These are phyloP conservation scores for Fusarium nygamai DNA, from an alignment of 2,329 filamentous ascomycete species.

Conservation along the genomic window DNA sequence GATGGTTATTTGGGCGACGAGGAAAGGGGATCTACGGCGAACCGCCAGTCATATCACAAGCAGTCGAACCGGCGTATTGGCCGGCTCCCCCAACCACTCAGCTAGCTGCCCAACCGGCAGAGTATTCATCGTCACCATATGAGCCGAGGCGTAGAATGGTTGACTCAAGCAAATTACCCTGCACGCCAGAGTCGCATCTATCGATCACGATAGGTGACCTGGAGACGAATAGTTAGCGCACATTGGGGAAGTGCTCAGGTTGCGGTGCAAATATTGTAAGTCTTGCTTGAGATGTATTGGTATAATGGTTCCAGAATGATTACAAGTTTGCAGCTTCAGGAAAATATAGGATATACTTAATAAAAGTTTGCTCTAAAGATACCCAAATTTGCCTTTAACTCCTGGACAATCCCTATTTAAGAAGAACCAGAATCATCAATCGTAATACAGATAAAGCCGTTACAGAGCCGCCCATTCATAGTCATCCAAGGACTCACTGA, in stretches of 20 bases:
- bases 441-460: conserved; percentile 37
- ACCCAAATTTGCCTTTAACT: conserved; percentile 23
- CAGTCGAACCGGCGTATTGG: conserved; percentile 13
- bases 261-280: not conserved
- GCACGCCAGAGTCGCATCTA: not conserved
- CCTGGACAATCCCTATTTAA: conserved; percentile 13
- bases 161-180: not conserved
- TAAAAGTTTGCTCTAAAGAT: not conserved
- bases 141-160: conserved; percentile 13
- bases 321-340: not conserved
- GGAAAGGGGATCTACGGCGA: conserved; percentile 14
- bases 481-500: not conserved
- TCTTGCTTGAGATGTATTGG: not conserved
- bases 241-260: not conserved
- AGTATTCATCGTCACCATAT: conserved; percentile 15
- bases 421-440: conserved; percentile 29
- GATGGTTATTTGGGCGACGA: conserved; percentile 43
- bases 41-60: conserved; percentile 16
- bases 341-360: not conserved
- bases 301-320: not conserved
- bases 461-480: not conserved
- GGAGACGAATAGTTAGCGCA: not conserved
- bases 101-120: not conserved
- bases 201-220: not conserved
- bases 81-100: not conserved